Conservation (phyloP, 2,329 filamentous ascomycete species). For the Aureobasidium sp. region DNA sequence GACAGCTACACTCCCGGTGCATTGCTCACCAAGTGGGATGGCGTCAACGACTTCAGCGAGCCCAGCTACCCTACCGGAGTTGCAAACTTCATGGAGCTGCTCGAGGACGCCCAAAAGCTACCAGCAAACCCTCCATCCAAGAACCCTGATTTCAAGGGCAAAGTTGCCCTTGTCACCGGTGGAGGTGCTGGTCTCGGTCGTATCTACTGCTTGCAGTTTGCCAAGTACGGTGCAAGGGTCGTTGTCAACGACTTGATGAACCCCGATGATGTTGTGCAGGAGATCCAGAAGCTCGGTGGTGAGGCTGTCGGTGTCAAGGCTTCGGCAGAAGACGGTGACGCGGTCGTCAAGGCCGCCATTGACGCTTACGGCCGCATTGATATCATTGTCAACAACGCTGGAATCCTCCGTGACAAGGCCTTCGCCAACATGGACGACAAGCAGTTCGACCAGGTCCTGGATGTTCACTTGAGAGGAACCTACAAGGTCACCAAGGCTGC, state of each 20-base stretch:
- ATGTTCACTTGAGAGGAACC: slow-evolving; percentile 86
- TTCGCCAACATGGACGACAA: slow-evolving; percentile 96
- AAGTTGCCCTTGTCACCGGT: slow-evolving; percentile 80
- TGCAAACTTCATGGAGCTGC: slow-evolving; percentile 78
- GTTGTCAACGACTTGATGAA: slow-evolving; percentile 95
- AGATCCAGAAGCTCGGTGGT: slow-evolving; percentile 84
- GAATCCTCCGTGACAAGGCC: slow-evolving; percentile 95
- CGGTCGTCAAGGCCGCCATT: slow-evolving; percentile 85
- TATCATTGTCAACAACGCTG: slow-evolving; percentile 95
- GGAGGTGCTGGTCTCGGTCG: slow-evolving; percentile 86
- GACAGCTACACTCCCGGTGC: slow-evolving; percentile 79
- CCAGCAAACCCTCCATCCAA: slow-evolving; percentile 63
- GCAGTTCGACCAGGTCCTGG: slow-evolving; percentile 85
- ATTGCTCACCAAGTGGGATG: slow-evolving; percentile 80
- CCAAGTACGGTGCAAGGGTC: slow-evolving; percentile 72
- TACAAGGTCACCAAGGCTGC: slow-evolving; percentile 97
- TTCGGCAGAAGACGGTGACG: slow-evolving; percentile 85
- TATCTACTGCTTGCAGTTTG: slow-evolving; percentile 79
- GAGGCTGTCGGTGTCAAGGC: slow-evolving; percentile 90
- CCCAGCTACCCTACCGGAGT: slow-evolving; percentile 76
- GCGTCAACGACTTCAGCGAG: slow-evolving; percentile 77
- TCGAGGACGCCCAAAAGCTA: slow-evolving; percentile 76
- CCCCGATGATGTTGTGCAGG: slow-evolving; percentile 80
- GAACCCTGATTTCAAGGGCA: slow-evolving; percentile 72
- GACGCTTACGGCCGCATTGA: slow-evolving; percentile 90